Base-by-base conservation (phyloP, 225 moss, liverwort and hornwort species). In the Rhytidiadelphus loreus region DNA sequence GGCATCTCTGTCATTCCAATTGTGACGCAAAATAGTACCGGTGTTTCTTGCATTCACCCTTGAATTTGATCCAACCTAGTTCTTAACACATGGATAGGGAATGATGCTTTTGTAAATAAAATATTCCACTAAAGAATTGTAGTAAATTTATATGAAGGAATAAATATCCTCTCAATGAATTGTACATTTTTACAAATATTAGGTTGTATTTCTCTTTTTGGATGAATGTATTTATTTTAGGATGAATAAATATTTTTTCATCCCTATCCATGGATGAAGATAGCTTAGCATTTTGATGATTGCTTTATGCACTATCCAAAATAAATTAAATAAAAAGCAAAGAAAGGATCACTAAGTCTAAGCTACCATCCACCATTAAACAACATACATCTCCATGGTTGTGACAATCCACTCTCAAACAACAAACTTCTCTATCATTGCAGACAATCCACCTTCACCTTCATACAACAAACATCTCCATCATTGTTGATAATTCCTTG, bases 91-190 rank as follows among this genome's bases (percentile, higher is more conserved):
- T 13, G 1, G 12, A 8, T 43, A 16, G 24, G 0, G 0, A 8
- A 26, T 0, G 2, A 0, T 8, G 25, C 13, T 70, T 70, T 14
- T 41, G 5, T 16, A 2, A 43, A 15, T 0, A 2, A 41, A 70
- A 41, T 13, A 13, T 70, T 8, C 6, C 9, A 13, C 14, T 13
- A 14, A 25, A 70, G 24, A 25, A 2, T 7, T 70, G 4, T 41
- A 25, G 3, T 8, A 25, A 25, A 41, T 41, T 41, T 41, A 70
- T 24, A 69, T 41, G 25, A 70, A 0, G 3, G 25, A 70, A 41
- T 15, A 3, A 25, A 41, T 15, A 69, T 39, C 23, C 39, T 69
- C 12, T 12, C 13, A 24, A 41, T 41, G 2, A 39, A 46, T 4
- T 39, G 7, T 13, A 69, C 4, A 64, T 17, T 64, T 64, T 33